phyloP scores from a whole-genome alignment of 2,329 filamentous ascomycete genomes.

The Epichloe baconii region DNA sequence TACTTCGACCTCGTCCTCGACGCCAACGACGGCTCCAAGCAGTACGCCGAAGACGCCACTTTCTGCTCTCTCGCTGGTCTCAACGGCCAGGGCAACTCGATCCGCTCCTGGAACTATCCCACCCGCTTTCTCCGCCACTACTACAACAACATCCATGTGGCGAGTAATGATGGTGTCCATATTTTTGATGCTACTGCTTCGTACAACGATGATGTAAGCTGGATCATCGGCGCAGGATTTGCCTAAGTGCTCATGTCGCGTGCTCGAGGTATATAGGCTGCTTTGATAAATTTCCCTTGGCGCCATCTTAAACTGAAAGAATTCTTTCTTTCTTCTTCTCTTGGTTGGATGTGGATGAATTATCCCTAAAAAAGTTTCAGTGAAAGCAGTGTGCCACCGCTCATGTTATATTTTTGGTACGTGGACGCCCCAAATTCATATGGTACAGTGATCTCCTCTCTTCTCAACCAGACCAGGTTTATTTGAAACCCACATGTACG shows the following conservation, averaged over 20 bases:
- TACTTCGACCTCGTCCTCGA: slow-evolving; percentile 36
- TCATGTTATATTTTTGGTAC: neutral
- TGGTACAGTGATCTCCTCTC: neutral
- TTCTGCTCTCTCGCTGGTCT: slow-evolving; percentile 44
- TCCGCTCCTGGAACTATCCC: slow-evolving; percentile 47
- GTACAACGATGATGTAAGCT: slow-evolving; percentile 1
- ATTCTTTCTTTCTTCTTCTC: too few species aligned
- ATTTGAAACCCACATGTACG: slow-evolving; percentile 15
- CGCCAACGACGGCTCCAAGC: slow-evolving; percentile 40
- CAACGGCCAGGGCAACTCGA: slow-evolving; percentile 34
- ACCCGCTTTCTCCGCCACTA: slow-evolving; percentile 46
- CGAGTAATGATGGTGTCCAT: neutral
- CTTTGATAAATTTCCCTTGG: too few species aligned
- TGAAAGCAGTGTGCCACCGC: neutral
- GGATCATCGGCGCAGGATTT: neutral
- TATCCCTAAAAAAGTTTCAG: too few species aligned
- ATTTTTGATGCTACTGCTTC: neutral
- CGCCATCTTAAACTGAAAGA: too few species aligned
- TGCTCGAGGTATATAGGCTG: too few species aligned
- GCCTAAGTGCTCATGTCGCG: neutral
- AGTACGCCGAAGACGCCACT: slow-evolving; percentile 47
- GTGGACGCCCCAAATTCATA: neutral
- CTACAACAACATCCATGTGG: slow-evolving; percentile 3
- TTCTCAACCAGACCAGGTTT: neutral
- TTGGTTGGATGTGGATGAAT: too few species aligned